A percentile compares a stretch with the other conserved stretches of the same genome.
Conservation (phyloP, 352 stramenopile species). For the Elongisporangium prolatum region DNA sequence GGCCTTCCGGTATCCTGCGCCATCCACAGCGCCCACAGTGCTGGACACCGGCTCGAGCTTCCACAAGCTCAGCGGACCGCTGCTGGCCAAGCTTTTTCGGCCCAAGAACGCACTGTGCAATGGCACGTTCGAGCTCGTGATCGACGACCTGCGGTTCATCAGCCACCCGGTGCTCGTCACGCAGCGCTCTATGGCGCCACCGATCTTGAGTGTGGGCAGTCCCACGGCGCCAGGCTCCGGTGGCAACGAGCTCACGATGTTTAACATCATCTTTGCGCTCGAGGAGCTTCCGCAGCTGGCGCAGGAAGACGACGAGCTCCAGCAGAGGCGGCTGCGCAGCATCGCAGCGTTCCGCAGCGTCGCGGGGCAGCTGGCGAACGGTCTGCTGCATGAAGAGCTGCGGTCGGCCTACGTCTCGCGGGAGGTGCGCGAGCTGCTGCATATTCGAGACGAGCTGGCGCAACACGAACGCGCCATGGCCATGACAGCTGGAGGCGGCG, state of each 20-base stretch:
- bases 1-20: slow-evolving; percentile 77
- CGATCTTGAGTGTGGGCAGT: slow-evolving; percentile 5
- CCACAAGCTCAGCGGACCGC: slow-evolving; percentile 63
- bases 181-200: slow-evolving; percentile 17
- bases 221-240: not conserved
- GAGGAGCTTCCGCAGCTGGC: slow-evolving; percentile 34
- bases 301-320: slow-evolving; percentile 25
- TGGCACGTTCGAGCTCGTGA: slow-evolving; percentile 83
- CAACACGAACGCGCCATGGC: slow-evolving; percentile 51
- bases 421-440: slow-evolving; percentile 70
- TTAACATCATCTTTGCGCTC: slow-evolving; percentile 85
- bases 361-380: slow-evolving; percentile 72
- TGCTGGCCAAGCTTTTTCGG: slow-evolving; percentile 85
- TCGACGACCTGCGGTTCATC: slow-evolving; percentile 84
- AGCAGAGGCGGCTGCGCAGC: slow-evolving; percentile 26
- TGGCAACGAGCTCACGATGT: slow-evolving; percentile 79
- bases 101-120: slow-evolving; percentile 87
- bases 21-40: slow-evolving; percentile 15
- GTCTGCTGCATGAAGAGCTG: slow-evolving; percentile 78
- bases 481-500: slow-evolving; percentile 4
- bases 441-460: slow-evolving; percentile 72
- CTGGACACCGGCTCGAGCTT: slow-evolving; percentile 59
- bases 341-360: slow-evolving; percentile 60
- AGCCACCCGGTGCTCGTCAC: slow-evolving; percentile 81
- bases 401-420: slow-evolving; percentile 73